These are phyloP conservation scores for Ogataea methylovora DNA, from an alignment of 805 yeast species.

Conservation along the genomic window DNA sequence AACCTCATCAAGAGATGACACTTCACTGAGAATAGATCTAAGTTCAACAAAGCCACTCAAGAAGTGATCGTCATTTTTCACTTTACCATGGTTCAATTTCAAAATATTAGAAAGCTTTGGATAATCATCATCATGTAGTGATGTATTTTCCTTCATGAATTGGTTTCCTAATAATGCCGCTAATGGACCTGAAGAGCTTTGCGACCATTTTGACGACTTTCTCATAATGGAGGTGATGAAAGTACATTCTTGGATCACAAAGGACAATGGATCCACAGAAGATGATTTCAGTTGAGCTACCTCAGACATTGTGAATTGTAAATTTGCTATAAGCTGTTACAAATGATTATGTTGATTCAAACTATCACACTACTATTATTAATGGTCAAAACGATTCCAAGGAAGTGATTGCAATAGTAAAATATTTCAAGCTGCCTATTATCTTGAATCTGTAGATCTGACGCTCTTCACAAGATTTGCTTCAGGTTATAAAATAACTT, in stretches of 20 bases:
- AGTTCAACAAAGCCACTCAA: constrained; percentile 75
- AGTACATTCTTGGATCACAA: constrained; percentile 84
- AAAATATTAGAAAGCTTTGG: constrained; percentile 18
- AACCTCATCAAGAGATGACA: constrained; percentile 42
- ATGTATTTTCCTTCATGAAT: constrained; percentile 21
- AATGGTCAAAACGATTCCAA: no score
- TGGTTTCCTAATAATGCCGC: constrained; percentile 75
- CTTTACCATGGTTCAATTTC: constrained; percentile 4
- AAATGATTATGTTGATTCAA: no score
- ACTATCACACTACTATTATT: no score
- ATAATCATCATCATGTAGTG: constrained; percentile 21
- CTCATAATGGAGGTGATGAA: constrained; percentile 85
- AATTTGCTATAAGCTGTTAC: no score
- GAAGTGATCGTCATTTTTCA: constrained; percentile 43
- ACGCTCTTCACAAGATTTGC: no score
- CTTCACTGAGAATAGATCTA: constrained; percentile 58
- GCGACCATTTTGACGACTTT: constrained; percentile 69
- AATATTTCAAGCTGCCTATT: no score
- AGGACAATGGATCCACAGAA: constrained; percentile 63
- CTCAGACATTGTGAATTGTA: no score
- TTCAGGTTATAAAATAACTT: no score
- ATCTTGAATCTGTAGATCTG: no score
- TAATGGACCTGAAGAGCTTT: constrained; percentile 50
- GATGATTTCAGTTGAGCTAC: no score
- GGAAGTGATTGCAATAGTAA: no score